Evolutionary conservation across 1,284 basidiomycete genomes (phyloP).

Genomic region (Pseudozyma hubeiensis): DNA sequence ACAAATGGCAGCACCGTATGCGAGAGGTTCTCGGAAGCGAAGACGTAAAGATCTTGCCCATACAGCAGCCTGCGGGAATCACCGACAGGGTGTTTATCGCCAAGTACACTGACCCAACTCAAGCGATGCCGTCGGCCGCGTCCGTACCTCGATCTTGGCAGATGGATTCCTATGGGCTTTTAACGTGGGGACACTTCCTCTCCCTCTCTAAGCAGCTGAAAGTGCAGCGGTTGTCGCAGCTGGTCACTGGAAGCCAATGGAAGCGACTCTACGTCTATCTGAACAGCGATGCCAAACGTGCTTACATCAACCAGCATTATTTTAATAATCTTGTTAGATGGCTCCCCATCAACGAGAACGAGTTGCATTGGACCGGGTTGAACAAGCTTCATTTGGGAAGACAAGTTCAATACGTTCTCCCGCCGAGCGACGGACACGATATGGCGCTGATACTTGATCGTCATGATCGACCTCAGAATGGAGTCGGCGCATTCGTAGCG

Average conservation of each 20-base stretch:
- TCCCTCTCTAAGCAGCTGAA: neutral
- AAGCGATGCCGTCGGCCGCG: too few species aligned
- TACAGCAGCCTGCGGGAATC: too few species aligned
- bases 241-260: neutral
- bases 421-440: neutral
- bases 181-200: neutral
- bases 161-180: too few species aligned
- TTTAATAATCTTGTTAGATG: slow-evolving; percentile 3
- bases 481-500: too few species aligned
- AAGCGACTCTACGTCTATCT: slow-evolving; percentile 10
- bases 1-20: too few species aligned
- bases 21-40: too few species aligned
- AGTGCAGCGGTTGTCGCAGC: neutral
- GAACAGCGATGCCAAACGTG: slow-evolving; percentile 12
- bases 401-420: neutral
- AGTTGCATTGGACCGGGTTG: neutral
- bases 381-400: neutral
- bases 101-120: too few species aligned
- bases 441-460: slow-evolving; percentile 1
- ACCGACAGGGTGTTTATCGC: too few species aligned
- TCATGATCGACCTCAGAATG: neutral
- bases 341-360: slow-evolving; percentile 3
- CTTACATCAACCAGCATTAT: slow-evolving; percentile 6
- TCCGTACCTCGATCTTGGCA: too few species aligned
- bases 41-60: too few species aligned